Evolutionary conservation across 2,329 filamentous ascomycete genomes (phyloP), one percentile per base, ranked within the genome.

Genomic region (Lachnellula cervina): DNA sequence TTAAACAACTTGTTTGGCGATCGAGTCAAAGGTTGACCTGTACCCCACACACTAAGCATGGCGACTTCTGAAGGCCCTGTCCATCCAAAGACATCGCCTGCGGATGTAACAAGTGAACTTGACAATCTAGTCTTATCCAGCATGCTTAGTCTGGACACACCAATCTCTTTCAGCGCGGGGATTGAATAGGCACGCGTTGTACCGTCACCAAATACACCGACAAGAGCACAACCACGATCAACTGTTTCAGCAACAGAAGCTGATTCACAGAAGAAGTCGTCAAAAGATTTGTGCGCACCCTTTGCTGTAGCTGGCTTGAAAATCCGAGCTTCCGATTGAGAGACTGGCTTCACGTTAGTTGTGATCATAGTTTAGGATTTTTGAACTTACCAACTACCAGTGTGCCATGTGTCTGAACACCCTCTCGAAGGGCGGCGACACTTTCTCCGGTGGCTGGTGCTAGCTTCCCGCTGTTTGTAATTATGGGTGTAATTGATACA

Each of bases 251-350:
- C 86, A 0, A 97, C 83, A 2, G 80, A 78, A 2, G 94, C 93
- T 1, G 89, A 80, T 65, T 96, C 87, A 69, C 93, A 97, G 42
- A 96, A 76, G 57, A 79, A 49, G 62, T 89, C 85, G 65, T 96
- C 91, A 73, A 94, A 97, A 1, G 86, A 84, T 65, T 94, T 96
- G 54, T 91, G 89, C 0, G 93, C 92, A n/a, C 93, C 94, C 73
- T 96, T 97, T 19, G 86, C 80, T 1, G 82, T 83, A 2, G 90
- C 86, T 0, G 94, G 93, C 62, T 86, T 89, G 77, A 97, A 96
- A 49, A 99, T 84, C 54, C 92, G 84, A n/a, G 86, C 87, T 64
- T 91, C 90, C 3, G 80, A 80, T 42, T 76, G 73, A 1, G 86
- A 89, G 71, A 93, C 63, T 63, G 21, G 11, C 23, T 4, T 34